phyloP scores from a whole-genome alignment of 2,329 filamentous ascomycete species.

The Aspergillus sp. region DNA sequence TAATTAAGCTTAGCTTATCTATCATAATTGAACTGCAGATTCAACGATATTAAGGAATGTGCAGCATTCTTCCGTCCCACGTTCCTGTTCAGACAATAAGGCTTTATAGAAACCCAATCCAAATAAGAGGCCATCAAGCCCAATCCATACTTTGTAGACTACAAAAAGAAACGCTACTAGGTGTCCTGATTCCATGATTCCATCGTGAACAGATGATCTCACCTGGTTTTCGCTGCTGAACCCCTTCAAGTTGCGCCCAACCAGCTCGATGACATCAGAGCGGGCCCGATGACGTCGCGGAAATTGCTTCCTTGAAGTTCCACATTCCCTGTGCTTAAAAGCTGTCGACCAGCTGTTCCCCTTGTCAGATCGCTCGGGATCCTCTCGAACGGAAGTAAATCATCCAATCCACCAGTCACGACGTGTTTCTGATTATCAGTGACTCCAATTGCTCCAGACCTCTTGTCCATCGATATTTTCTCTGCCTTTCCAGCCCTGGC shows the following conservation, averaged over 20 bases:
- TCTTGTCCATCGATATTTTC: slow-evolving; percentile 8
- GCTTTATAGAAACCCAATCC: no score
- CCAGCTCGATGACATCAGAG: slow-evolving; percentile 21
- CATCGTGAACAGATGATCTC: not conserved
- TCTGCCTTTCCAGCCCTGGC: not conserved
- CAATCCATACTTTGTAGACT: not conserved
- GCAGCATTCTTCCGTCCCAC: not conserved
- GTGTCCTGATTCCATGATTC: not conserved
- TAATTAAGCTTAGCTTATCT: slow-evolving; percentile 8
- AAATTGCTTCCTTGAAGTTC: not conserved
- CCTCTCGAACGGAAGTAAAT: slow-evolving; percentile 4
- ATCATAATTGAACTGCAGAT: not conserved
- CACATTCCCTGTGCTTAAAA: slow-evolving; percentile 2
- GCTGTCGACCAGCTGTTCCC: not conserved
- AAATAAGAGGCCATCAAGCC: no score
- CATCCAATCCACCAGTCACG: not conserved
- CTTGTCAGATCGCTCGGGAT: slow-evolving; percentile 2
- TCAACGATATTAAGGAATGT: not conserved
- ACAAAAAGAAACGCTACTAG: not conserved
- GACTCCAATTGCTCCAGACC: not conserved
- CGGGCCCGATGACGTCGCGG: slow-evolving; percentile 20
- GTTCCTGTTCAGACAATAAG: not conserved
- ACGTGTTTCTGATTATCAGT: not conserved
- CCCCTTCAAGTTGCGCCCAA: not conserved
- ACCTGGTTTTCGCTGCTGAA: not conserved